Evolutionary conservation across 163 green algal species (phyloP), one percentile per base, ranked within the genome.

Genomic region (Scenedesmus sp.): DNA sequence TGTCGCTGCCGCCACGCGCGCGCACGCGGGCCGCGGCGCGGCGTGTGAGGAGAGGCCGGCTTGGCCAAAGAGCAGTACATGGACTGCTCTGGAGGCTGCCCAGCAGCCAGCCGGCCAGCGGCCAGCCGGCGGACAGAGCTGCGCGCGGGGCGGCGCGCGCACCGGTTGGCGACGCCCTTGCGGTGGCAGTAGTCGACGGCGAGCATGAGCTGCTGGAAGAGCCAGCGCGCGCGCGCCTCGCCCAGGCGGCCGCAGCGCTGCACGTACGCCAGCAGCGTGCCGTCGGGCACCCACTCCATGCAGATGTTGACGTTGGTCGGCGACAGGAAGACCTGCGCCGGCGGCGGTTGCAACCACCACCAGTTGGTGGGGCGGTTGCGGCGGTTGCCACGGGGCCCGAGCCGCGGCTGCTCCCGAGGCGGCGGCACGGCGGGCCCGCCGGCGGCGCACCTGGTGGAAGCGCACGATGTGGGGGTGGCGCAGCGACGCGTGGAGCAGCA

Each of bases 261-360:
- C 50, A 58, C 22, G 50, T 58, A 18, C 22, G 1, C 28, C 56
- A 64, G 28, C 54, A 63, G 54, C 7, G 50, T 28, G 54, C 0
- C 4, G 54, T 63, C 14, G 15, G 67, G 67, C 67, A 65, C 67
- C 18, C 89, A 93, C 77, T 95, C 92, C 92, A 96, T 96, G 22
- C 90, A 89, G 44, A 96, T 92, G 36, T 82, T 86, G 17, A 96
- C 50, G 70, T 95, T 78, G 4, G 56, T 86, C 2, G 70, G 80
- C 17, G 87, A 84, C n/a, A 90, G 60, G 60, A 93, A 91, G 17
- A 87, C 71, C 60, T 90, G 82, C 63, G 86, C 81, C 65, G 87
- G 84, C 28, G 39, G 56, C 54, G 34, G 54, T 28, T 39, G 50
- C 14, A 58, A 20, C 10, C 26, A 22, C 26, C 9, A 58, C 20